phyloP scores from a whole-genome alignment of 1,139 yeast genomes.

The Scheffersomyces cryptocercus region DNA sequence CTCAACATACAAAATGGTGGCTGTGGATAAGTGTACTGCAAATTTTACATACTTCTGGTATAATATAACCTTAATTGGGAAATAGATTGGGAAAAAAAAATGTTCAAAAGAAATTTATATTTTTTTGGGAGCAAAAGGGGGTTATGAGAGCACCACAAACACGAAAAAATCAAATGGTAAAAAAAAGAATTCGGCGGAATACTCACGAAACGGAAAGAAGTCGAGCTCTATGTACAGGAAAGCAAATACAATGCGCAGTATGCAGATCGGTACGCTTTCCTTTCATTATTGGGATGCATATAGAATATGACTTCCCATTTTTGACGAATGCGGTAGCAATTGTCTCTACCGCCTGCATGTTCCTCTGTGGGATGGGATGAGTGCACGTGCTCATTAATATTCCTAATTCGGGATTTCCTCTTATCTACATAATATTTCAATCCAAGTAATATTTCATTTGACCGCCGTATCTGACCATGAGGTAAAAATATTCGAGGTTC shows the following conservation, averaged over 20 bases:
- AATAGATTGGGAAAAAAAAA: not conserved
- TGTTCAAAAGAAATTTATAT: not conserved
- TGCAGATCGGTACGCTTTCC: too few relatives aligned
- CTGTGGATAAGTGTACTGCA: not conserved
- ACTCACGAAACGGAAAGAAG: too few relatives aligned
- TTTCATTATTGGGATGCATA: too few relatives aligned
- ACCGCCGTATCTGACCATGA: too few relatives aligned
- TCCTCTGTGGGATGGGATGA: not conserved
- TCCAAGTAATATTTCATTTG: too few relatives aligned
- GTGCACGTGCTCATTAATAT: not conserved
- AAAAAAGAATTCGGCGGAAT: not conserved
- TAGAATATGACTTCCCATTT: too few relatives aligned
- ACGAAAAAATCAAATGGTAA: not conserved
- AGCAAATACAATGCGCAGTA: too few relatives aligned
- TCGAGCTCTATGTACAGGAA: too few relatives aligned
- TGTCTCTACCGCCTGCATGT: not conserved
- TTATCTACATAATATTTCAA: not conserved
- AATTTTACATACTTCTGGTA: not conserved
- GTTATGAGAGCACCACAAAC: not conserved
- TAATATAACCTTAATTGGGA: conserved; percentile 1
- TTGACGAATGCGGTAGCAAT: too few relatives aligned
- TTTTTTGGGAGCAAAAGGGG: not conserved
- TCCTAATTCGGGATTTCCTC: not conserved
- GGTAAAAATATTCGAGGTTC: too few relatives aligned
- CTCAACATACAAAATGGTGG: not conserved